phyloP scores from a whole-genome alignment of 2,329 filamentous ascomycete genomes.

The Clarireedia monteithiana region DNA sequence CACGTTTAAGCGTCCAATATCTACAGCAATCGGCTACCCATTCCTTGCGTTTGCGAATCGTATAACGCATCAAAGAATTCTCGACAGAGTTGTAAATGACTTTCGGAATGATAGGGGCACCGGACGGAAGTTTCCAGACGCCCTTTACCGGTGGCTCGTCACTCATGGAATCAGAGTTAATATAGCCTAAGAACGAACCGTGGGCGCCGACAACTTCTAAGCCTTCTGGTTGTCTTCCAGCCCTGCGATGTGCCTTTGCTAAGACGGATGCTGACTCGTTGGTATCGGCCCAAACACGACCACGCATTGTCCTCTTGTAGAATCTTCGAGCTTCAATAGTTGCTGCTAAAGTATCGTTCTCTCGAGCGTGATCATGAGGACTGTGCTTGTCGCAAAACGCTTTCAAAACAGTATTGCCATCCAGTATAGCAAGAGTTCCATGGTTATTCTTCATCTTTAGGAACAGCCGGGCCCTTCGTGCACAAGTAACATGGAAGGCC shows the following conservation, averaged over 20 bases:
- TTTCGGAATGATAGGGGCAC: slow-evolving; percentile 87
- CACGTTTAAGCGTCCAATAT: slow-evolving; percentile 96
- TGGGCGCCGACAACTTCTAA: slow-evolving; percentile 82
- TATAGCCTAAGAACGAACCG: slow-evolving; percentile 60
- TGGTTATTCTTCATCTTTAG: slow-evolving; percentile 95
- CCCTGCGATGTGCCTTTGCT: slow-evolving; percentile 61
- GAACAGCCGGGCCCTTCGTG: slow-evolving; percentile 76
- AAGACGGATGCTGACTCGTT: slow-evolving; percentile 75
- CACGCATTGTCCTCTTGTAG: slow-evolving; percentile 84
- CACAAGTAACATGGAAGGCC: slow-evolving; percentile 96
- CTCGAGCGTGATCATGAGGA: slow-evolving; percentile 77
- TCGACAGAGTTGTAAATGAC: slow-evolving; percentile 83
- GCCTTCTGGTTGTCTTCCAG: slow-evolving; percentile 58
- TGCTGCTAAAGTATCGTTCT: slow-evolving; percentile 74
- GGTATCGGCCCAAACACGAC: slow-evolving; percentile 85
- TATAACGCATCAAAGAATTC: slow-evolving; percentile 72
- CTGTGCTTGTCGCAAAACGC: slow-evolving; percentile 96
- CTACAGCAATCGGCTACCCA: slow-evolving; percentile 89
- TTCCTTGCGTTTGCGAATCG: slow-evolving; percentile 79
- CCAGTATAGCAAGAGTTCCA: slow-evolving; percentile 66
- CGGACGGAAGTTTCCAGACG: slow-evolving; percentile 88
- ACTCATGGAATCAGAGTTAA: slow-evolving; percentile 17
- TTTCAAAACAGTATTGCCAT: slow-evolving; percentile 76
- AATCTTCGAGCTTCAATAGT: slow-evolving; percentile 79
- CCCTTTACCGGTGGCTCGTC: slow-evolving; percentile 51